These are phyloP conservation scores for Thielaviopsis ethacetica DNA, from an alignment of 2,329 filamentous ascomycete species.

Conservation along the genomic window DNA sequence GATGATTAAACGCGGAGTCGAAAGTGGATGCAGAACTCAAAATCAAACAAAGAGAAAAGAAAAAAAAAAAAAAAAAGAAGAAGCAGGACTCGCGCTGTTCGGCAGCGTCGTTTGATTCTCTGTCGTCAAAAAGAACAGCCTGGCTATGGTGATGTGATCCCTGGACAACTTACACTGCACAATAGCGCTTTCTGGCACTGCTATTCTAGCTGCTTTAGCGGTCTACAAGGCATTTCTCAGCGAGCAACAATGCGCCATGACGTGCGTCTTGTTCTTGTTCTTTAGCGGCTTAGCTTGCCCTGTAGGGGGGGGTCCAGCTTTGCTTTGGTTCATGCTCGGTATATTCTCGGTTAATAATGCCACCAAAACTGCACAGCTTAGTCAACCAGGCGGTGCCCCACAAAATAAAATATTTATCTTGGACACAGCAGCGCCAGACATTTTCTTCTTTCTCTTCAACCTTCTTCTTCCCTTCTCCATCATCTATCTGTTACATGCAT, in stretches of 20 bases:
- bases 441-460: neutral
- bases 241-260: no score
- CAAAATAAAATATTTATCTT: slow-evolving; percentile 7
- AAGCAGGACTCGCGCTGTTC: neutral
- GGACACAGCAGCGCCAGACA: neutral
- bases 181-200: neutral
- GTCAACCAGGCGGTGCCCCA: slow-evolving; percentile 4
- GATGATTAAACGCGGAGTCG: no score
- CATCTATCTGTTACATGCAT: neutral
- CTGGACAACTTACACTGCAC: neutral
- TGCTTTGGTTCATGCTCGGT: neutral
- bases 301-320: neutral
- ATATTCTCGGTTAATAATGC: neutral
- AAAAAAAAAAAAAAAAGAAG: neutral
- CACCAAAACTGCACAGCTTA: slow-evolving; percentile 4
- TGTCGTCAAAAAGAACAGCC: neutral
- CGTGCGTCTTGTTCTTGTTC: no score
- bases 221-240: neutral
- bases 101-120: no score
- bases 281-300: neutral
- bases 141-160: neutral
- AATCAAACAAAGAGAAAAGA: neutral
- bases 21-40: neutral
- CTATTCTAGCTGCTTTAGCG: neutral
- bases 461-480: neutral